Conservation (phyloP, 176 grass and related monocot genomes). For the Juncus inflexus region DNA sequence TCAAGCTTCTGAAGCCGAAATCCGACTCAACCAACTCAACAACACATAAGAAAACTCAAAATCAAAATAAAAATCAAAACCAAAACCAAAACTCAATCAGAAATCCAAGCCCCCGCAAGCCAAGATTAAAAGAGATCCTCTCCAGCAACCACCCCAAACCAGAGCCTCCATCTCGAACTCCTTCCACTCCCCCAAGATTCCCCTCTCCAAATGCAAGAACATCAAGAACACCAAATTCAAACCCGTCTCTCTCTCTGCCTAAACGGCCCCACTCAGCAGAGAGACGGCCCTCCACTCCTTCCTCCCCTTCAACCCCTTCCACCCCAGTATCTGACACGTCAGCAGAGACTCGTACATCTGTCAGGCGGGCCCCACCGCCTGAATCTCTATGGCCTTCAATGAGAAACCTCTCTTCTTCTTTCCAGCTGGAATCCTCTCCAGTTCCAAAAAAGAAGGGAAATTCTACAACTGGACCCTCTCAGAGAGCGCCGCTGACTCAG, state of each 20-base stretch:
- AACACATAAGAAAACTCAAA: constrained; percentile 43
- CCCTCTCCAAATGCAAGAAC: constrained; percentile 54
- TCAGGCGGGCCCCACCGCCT: constrained; percentile 39
- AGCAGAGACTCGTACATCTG: constrained; percentile 31
- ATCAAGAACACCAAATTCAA: constrained; percentile 9
- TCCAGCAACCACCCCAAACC: constrained; percentile 30
- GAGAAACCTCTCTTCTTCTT: constrained; percentile 64
- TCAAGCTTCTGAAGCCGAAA: constrained; percentile 18
- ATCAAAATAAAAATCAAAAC: constrained; percentile 38
- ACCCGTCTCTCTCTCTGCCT: constrained; percentile 25
- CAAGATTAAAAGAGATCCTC: constrained; percentile 27
- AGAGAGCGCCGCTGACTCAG: constrained; percentile 25
- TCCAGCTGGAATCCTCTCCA: constrained; percentile 53
- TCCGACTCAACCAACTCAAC: not conserved
- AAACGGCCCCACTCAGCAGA: constrained; percentile 58
- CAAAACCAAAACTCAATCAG: constrained; percentile 13
- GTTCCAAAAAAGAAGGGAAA: constrained; percentile 33
- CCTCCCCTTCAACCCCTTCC: constrained; percentile 56
- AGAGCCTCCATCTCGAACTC: constrained; percentile 14
- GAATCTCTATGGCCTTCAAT: constrained; percentile 90
- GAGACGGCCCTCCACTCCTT: constrained; percentile 36
- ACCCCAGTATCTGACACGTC: constrained; percentile 55
- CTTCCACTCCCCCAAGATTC: constrained; percentile 36
- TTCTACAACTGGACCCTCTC: constrained; percentile 28
- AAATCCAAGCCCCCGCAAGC: constrained; percentile 31